phyloP scores from a whole-genome alignment of 2,329 filamentous ascomycete species.

The Colletotrichum lindemuthianum region DNA sequence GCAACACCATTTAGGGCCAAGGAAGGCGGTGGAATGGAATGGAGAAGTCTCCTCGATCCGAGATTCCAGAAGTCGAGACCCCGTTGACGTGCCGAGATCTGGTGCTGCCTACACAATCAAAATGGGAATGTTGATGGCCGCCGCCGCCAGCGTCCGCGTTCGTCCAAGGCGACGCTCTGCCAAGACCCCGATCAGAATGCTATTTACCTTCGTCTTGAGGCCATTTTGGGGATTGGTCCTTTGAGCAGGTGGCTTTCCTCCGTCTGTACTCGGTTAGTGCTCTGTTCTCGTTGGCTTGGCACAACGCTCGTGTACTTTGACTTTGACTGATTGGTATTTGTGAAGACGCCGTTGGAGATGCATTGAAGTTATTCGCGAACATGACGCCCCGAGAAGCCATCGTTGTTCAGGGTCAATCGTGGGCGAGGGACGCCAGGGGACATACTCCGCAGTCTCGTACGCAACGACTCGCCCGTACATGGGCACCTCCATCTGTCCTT shows the following conservation, averaged over 20 bases:
- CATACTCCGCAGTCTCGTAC: no score
- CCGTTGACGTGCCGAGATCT: background rate
- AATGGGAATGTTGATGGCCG: background rate
- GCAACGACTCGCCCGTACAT: background rate
- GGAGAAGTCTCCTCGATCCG: background rate
- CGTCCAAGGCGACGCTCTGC: constrained; percentile 2
- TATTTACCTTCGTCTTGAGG: background rate
- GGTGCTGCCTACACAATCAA: constrained; percentile 4
- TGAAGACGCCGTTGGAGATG: no score
- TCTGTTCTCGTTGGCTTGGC: background rate
- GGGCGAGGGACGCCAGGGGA: no score
- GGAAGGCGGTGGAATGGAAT: background rate
- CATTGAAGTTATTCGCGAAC: no score
- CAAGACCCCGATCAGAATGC: background rate
- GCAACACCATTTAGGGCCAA: constrained; percentile 1
- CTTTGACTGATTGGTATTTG: no score
- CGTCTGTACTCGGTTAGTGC: background rate
- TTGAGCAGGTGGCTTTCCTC: constrained; percentile 4
- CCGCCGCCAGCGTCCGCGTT: constrained; percentile 9
- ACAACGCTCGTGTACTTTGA: background rate
- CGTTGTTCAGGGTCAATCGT: no score
- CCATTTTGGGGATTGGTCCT: background rate
- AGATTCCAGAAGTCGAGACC: constrained; percentile 1
- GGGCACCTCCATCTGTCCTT: background rate
- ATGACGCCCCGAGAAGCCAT: no score